Evolutionary conservation across 345 rosid species (phyloP).

Genomic region (Gynandropsis gynandra): DNA sequence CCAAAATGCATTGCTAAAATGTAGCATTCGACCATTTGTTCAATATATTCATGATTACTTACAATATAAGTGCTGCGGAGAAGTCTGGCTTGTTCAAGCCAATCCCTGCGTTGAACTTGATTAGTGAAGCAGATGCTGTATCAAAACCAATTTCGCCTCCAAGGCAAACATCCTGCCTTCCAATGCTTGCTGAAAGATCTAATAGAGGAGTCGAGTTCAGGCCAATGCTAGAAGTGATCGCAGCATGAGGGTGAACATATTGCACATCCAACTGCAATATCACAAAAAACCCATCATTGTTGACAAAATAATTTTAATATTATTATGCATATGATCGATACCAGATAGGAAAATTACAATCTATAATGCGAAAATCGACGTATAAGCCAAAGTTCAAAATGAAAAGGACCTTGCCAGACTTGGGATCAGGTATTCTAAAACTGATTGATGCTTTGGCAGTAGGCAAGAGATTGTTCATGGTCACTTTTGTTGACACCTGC

Average conservation of each 20-base stretch:
- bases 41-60: constrained; percentile 26
- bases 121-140: constrained; percentile 59
- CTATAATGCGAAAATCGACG: no score
- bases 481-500: constrained; percentile 67
- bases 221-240: constrained; percentile 64
- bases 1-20: background rate
- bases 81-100: constrained; percentile 56
- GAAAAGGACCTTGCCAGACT: constrained; percentile 73
- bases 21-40: background rate
- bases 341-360: no score
- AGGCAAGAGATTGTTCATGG: constrained; percentile 49
- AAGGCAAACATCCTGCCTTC: constrained; percentile 47
- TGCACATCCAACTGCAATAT: constrained; percentile 63
- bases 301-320: no score
- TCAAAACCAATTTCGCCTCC: constrained; percentile 81
- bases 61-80: constrained; percentile 61
- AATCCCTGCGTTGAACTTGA: constrained; percentile 66
- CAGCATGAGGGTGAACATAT: constrained; percentile 67
- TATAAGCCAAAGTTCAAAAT: no score
- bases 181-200: constrained; percentile 72
- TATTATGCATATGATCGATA: no score
- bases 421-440: constrained; percentile 77
- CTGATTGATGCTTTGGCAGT: constrained; percentile 51
- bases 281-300: no score
- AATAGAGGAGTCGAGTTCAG: constrained; percentile 68